Evolutionary conservation across 768 basidiomycete species (phyloP), one percentile per base, ranked within the genome.

Genomic region (Filobasidium floriforme): DNA sequence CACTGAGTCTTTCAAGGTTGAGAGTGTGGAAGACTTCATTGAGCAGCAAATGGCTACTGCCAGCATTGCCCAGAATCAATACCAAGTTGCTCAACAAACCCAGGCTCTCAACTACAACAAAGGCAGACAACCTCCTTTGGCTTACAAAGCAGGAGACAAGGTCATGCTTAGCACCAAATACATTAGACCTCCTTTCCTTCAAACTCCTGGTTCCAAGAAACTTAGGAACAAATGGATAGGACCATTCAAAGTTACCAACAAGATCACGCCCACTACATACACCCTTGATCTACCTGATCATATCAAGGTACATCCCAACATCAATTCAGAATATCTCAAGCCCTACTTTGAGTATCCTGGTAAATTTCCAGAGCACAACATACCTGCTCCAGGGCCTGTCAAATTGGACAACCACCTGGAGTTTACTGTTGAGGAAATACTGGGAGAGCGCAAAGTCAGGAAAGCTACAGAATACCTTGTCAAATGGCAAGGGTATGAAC

Each of bases 321-420:
- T 63, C 46, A 63, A 63, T 46, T 12, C 41, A 29, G 62, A 63
- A 29, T 63, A 63, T 51, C 51, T 63, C 49, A 63, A 63, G 40
- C 15, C 44, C 7, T 63, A 63, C 62, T 37, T n/a, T n/a, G n/a
- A 60, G 10, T 19, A 44, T 10, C 9, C 43, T 10, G 19, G 43
- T 44, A 19, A 44, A 9, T 19, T 44, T 44, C 9, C 19, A 44
- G 10, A 44, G 19, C 43, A 9, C 43, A 44, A 9, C 19, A 19
- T 19, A 44, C 9, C 43, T 9, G 10, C 43, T 19, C 43, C 19
- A 44, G n/a, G n/a, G n/a, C 43, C 43, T 10, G 43, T 44, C 43
- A 44, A 10, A 19, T 10, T 44, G 10, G 43, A 44, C 43, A 44
- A 44, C 19, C 10, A 19, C 10, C 43, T 19, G 19, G 43, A 44